phyloP scores from a whole-genome alignment of 2,329 filamentous ascomycete species.

The Thielaviopsis cerberus region DNA sequence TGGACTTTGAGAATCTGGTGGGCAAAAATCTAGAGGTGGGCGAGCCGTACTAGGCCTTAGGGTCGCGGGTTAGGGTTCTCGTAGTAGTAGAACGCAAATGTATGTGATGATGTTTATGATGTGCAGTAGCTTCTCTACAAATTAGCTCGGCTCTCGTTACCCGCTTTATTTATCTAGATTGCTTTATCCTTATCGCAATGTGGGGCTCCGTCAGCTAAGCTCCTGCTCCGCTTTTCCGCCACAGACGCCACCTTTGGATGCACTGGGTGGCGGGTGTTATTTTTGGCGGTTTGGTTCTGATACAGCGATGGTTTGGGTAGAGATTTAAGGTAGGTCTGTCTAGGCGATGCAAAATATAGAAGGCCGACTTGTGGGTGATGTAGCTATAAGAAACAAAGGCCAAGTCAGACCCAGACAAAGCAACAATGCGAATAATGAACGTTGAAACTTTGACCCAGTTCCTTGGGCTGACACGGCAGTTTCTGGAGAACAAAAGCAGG shows the following conservation, averaged over 20 bases:
- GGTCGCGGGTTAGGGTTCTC: neutral
- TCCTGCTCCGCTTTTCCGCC: neutral
- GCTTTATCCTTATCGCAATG: neutral
- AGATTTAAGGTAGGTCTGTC: too few species aligned
- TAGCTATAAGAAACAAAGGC: too few species aligned
- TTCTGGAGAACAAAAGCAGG: neutral
- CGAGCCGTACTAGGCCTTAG: constrained; percentile 11
- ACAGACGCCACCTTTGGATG: neutral
- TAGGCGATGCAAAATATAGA: too few species aligned
- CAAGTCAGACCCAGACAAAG: neutral
- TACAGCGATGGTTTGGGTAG: too few species aligned
- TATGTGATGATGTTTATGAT: too few species aligned
- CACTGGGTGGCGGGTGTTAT: too few species aligned
- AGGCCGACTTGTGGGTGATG: too few species aligned
- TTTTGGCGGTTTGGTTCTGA: too few species aligned
- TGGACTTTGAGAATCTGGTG: constrained; percentile 76
- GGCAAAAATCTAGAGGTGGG: constrained; percentile 32
- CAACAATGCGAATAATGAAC: neutral
- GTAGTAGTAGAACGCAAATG: neutral
- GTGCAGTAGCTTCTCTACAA: too few species aligned
- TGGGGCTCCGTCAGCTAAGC: neutral
- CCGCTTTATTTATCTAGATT: neutral
- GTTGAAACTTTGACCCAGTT: neutral
- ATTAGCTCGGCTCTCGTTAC: too few species aligned
- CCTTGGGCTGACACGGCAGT: neutral